Conservation (phyloP, 2,329 filamentous ascomycete species). For the Coleophoma crateriformis region DNA sequence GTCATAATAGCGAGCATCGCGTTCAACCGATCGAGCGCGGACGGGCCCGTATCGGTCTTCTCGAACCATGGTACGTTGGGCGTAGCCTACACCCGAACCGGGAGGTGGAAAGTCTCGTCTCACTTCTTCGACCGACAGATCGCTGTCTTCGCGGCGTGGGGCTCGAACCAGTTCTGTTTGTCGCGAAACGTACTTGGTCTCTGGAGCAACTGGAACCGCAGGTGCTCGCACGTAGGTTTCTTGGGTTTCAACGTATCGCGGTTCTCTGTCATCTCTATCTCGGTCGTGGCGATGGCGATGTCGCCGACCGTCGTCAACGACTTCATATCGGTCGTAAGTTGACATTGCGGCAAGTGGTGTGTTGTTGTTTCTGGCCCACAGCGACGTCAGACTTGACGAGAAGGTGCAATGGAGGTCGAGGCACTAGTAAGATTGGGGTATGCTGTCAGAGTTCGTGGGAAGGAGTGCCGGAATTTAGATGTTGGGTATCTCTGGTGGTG, state of each 20-base stretch:
- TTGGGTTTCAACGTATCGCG: constrained; percentile 45
- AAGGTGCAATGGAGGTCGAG: neutral
- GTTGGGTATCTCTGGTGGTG: neutral
- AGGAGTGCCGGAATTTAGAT: neutral
- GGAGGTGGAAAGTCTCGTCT: constrained; percentile 76
- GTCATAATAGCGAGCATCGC: constrained; percentile 49
- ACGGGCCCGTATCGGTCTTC: constrained; percentile 30
- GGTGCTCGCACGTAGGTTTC: constrained; percentile 26
- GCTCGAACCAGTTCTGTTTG: constrained; percentile 52
- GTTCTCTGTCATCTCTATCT: constrained; percentile 32
- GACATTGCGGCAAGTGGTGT: constrained; percentile 16
- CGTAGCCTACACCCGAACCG: constrained; percentile 14
- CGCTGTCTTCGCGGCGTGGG: constrained; percentile 63
- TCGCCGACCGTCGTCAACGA: constrained; percentile 19
- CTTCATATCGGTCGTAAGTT: constrained; percentile 20
- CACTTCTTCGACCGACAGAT: constrained; percentile 74
- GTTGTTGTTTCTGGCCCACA: neutral
- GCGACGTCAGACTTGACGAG: neutral
- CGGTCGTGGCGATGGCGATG: constrained; percentile 22
- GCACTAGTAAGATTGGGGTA: neutral
- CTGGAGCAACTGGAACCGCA: constrained; percentile 10
- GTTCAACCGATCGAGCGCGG: constrained; percentile 60
- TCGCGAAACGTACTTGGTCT: constrained; percentile 27
- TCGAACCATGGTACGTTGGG: constrained; percentile 18
- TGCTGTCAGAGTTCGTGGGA: neutral